Percentiles rank a stretch among this genome's conserved stretches.
Conservation (phyloP, 257 asterid genomes). For the Scutellaria baicalensis region DNA sequence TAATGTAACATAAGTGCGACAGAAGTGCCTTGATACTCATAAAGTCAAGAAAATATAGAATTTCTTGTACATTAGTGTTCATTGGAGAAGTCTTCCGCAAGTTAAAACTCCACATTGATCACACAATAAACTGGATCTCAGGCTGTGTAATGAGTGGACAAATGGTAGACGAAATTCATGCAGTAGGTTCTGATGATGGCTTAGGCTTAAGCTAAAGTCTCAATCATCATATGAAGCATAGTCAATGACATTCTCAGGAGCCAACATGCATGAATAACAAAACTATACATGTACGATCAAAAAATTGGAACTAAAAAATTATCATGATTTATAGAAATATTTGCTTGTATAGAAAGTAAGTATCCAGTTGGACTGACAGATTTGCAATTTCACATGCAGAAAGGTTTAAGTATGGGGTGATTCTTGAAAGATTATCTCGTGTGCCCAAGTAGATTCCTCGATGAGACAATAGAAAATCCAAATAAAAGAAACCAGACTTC, state of each 20-base stretch:
- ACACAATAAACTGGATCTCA: background rate
- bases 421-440: background rate
- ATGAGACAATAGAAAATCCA: background rate
- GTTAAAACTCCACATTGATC: background rate
- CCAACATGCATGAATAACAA: background rate
- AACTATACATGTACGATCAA: background rate
- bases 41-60: background rate
- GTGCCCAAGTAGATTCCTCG: background rate
- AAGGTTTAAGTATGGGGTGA: background rate
- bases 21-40: background rate
- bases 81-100: background rate
- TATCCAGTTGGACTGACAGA: background rate
- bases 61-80: background rate
- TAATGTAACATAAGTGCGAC: background rate
- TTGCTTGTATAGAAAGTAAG: background rate
- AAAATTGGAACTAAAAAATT: background rate
- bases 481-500: background rate
- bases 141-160: background rate
- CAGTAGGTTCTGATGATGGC: background rate
- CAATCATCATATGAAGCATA: background rate
- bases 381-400: background rate
- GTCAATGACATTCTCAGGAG: background rate
- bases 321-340: background rate
- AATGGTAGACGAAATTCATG: background rate
- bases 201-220: background rate